A percentile compares a stretch with the other conserved stretches of the same genome.
These are phyloP conservation scores for Vanderwaltozyma yarrowii DNA, from an alignment of 805 yeast species.

Conservation along the genomic window DNA sequence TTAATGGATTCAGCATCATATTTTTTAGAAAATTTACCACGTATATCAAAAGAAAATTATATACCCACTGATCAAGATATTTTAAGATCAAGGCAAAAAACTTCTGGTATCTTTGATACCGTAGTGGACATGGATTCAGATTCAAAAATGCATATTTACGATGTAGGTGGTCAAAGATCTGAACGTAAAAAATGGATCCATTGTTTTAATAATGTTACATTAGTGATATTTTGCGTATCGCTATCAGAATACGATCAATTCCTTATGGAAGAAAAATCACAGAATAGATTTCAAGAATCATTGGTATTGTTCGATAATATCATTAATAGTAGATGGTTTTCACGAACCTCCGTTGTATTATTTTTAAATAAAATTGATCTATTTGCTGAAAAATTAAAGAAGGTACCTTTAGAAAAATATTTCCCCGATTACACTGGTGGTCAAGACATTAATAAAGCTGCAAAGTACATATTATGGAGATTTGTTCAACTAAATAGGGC, in stretches of 20 bases:
- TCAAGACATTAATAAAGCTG: conserved; percentile 80
- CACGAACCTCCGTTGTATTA: conserved; percentile 73
- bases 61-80: conserved; percentile 70
- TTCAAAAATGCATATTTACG: conserved; percentile 53
- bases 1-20: conserved; percentile 78
- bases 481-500: conserved; percentile 78
- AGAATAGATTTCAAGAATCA: conserved; percentile 73
- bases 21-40: conserved; percentile 54
- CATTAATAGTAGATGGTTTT: conserved; percentile 87
- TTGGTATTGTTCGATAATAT: conserved; percentile 80
- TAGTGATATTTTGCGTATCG: conserved; percentile 85
- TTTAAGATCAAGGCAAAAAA: conserved; percentile 78
- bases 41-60: conserved; percentile 44
- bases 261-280: conserved; percentile 63
- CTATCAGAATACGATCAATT: conserved; percentile 86
- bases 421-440: conserved; percentile 93
- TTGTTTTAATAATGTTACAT: conserved; percentile 86
- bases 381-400: conserved; percentile 73
- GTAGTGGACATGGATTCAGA: conserved; percentile 60
- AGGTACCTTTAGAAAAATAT: conserved; percentile 68
- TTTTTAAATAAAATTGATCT: conserved; percentile 87
- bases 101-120: conserved; percentile 85
- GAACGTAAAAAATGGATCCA: conserved; percentile 97
- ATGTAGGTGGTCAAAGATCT: conserved; percentile 93
- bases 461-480: conserved; percentile 84